Evolutionary conservation across 805 yeast species (phyloP), one percentile per base, ranked within the genome.

Genomic region (Isabelozyma rhagii): DNA sequence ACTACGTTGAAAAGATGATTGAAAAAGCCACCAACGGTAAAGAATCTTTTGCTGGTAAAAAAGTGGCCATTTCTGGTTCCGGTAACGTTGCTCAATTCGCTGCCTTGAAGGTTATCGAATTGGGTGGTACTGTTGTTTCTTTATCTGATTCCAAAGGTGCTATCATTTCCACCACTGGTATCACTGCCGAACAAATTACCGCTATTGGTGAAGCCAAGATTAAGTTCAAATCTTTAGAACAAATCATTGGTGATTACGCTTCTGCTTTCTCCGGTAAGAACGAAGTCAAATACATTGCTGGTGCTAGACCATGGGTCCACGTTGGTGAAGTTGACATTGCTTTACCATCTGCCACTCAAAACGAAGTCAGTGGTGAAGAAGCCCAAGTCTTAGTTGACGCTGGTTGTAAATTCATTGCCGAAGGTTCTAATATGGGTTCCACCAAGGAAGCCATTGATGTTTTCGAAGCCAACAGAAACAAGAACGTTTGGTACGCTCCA

Each of bases 71-170:
- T 67, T 92, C 97, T 52, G 99, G 99, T 72, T 86, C 97, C 58
- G 99, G 99, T 77, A 93, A 93, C 78, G 99, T 93, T 71, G 99
- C 99, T 53, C 99, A 93, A 80, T 93, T 82, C 78, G 99, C 99
- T 66, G 99, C 99, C 51, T 81, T 93, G 71, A 93, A 93, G 83
- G 96, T 87, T 58, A 90, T 93, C 57, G 97, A 94, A 81, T 84
- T 94, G 63, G 99, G 99, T 63, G 97, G 96, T 66, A 85, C 83
- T 55, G 98, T 93, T 64, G 88, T 93, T 47, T 89, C 97, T 39
- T 80, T 93, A 59, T 90, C 97, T 52, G 99, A 93, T 78, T 93
- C 98, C 50, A 87, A 87, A 78, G 99, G 99, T 75, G 62, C 92
- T 52, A 86, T 89, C 67, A 78, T 92, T 58, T 77, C 86, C 56